Base-by-base conservation (phyloP, 2,329 filamentous ascomycete species). In the Penicillium expansum region DNA sequence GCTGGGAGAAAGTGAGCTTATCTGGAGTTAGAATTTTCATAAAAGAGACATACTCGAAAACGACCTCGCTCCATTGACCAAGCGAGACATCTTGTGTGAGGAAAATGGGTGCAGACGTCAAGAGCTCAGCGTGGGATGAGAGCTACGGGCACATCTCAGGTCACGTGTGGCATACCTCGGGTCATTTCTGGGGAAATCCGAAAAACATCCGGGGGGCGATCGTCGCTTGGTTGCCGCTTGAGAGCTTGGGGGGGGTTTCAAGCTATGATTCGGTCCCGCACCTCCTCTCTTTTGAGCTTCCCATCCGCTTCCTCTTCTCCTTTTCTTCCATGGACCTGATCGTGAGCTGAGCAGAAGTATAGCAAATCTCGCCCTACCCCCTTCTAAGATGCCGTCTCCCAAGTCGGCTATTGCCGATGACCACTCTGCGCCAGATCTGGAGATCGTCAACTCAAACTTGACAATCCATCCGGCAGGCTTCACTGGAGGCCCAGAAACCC, bases 381-480 rank as follows among this genome's bases (percentile, higher is more conserved):
- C 13, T 35, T 47, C 53, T 37, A 66, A 49, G 44, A 73, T 75
- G 73, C 57, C 72, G 45, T 62, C 69, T 29, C 51, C 60, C 45
- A 67, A 69, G 57, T 69, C 74, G 43, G 51, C 64, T 16, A 56
- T 68, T n/a, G 61, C 67, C 44, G 64, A 67, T 32, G 66, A 70
- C 48, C 67, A 70, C 27, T 85, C 85, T 47, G 86, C 88, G 50
- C 88, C 88, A n/a, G 88, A 91, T 72, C 79, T 92, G 52, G 86
- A 91, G 72, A 91, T 92, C 63, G 79, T 91, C 10, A 88, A 88
- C 62, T 85, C 90, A 69, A 80, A 87, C 67, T 84, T 92, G 65
- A 91, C 86, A 1, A 83, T 92, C 38, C 88, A 91, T 69, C 89
- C 89, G 9, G 86, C 86, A 63, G 88, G 87, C 58, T 89, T 76